Evolutionary conservation across 331 rosid genomes (phyloP), one percentile per base, ranked within the genome.

Genomic region (Arachis monticola): DNA sequence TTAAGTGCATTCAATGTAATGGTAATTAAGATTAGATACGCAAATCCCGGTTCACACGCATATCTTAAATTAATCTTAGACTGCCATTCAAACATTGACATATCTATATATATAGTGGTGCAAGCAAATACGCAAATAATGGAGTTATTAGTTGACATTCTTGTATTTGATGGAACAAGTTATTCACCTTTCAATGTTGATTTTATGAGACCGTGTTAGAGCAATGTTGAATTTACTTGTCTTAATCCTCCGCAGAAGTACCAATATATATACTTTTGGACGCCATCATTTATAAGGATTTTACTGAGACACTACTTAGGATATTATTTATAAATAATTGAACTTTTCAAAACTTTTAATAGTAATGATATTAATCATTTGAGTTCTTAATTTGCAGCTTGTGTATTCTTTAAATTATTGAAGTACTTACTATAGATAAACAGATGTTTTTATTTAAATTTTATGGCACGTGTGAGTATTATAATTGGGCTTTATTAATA

Each of bases 21-120:
- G 41, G 41, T 38, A 2, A 5, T 55, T 7, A 30, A 13, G 44
- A 58, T 38, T 38, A 38, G 7, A 47, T 57, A 46, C 52, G 69
- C 31, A 5, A 76, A 47, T 76, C 75, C 55, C 63, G 8, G 11
- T 0, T 1, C 41, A 14, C 53, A 76, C 74, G 35, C 62, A 67
- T 56, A 67, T 56, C 52, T 5, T 53, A 38, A 38, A 38, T 38
- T 38, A 9, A 56, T 75, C 12, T 50, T 66, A 65, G 67, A 56
- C 67, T 50, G 63, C 8, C 52, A 8, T 53, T 41, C 57, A 64
- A 73, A 52, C 45, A 17, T 63, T 14, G 41, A 64, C 45, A 55
- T 41, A 27, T 27, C 30, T 27, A 27, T 27, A 27, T 27, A 35
- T 35, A 38, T 38, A 11, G 44, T 10, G n/a, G 60, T 50, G 9